These are phyloP conservation scores for Dinochytrium kinnereticum DNA, from an alignment of 371 early-diverging fungal species.

Conservation along the genomic window DNA sequence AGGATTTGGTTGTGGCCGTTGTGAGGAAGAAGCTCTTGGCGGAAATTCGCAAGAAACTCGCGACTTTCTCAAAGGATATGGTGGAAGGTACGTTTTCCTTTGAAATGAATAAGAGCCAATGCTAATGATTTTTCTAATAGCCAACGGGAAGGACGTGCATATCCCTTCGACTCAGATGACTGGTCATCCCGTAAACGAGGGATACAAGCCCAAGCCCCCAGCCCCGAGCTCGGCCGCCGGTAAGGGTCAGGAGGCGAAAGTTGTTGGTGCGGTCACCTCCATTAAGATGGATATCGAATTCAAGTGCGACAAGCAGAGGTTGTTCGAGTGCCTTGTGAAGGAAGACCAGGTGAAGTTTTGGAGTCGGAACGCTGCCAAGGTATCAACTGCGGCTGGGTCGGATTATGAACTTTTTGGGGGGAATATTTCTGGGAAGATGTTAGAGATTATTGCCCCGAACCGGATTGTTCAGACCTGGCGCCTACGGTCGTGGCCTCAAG, in stretches of 20 bases:
- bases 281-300: slow-evolving; percentile 81
- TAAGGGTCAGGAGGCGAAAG: slow-evolving; percentile 11
- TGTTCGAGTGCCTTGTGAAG: slow-evolving; percentile 82
- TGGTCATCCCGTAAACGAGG: slow-evolving; percentile 50
- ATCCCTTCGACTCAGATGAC: slow-evolving; percentile 66
- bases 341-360: slow-evolving; percentile 75
- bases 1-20: slow-evolving; percentile 70
- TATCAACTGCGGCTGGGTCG: slow-evolving; percentile 62
- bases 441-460: slow-evolving; percentile 67
- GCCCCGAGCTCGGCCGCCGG: slow-evolving; percentile 26
- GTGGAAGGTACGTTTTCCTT: slow-evolving; percentile 61
- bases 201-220: slow-evolving; percentile 50
- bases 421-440: slow-evolving; percentile 82
- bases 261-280: slow-evolving; percentile 69
- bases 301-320: slow-evolving; percentile 82
- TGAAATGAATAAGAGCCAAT: neutral
- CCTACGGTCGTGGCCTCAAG: slow-evolving; percentile 81
- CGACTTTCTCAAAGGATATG: slow-evolving; percentile 73
- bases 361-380: slow-evolving; percentile 67
- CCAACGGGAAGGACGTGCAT: slow-evolving; percentile 88
- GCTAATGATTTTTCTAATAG: slow-evolving; percentile 15
- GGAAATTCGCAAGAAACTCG: slow-evolving; percentile 67
- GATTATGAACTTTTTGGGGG: slow-evolving; percentile 83
- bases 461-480: slow-evolving; percentile 89
- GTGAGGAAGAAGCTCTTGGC: slow-evolving; percentile 73